Percentiles rank a stretch among this genome's conserved stretches.
Evolutionary conservation across 495 filamentous ascomycete species (phyloP).

Genomic region (Trichoderma asperelloides): DNA sequence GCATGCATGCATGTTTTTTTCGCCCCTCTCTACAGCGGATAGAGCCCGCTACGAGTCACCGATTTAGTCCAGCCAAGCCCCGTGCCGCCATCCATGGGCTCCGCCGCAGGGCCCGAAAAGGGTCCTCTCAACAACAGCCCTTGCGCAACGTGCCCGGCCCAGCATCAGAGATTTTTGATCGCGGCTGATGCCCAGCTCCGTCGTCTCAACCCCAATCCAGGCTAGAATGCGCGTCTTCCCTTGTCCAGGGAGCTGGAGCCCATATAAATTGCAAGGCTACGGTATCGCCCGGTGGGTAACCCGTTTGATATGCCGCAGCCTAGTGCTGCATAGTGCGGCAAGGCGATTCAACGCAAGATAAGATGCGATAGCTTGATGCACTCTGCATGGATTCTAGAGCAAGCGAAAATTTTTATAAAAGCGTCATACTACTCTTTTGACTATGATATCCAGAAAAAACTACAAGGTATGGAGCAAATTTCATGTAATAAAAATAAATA

Average conservation of each 20-base stretch:
- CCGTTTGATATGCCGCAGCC: neutral
- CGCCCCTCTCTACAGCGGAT: too few relatives aligned
- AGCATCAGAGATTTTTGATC: neutral
- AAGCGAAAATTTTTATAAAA: neutral
- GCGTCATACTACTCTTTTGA: neutral
- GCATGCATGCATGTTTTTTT: too few relatives aligned
- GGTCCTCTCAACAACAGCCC: neutral
- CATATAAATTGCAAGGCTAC: neutral
- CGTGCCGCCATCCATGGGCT: neutral
- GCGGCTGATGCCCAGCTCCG: neutral
- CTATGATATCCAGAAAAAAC: neutral
- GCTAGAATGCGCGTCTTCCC: neutral
- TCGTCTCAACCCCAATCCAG: neutral
- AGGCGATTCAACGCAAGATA: neutral
- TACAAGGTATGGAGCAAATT: neutral
- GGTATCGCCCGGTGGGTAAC: neutral
- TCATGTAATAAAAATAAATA: neutral
- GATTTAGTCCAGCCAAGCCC: neutral
- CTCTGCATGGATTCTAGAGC: neutral
- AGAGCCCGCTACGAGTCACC: neutral
- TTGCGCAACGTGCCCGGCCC: neutral
- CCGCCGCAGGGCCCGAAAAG: neutral
- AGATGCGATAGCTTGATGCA: neutral
- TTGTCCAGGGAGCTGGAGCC: neutral
- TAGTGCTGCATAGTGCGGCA: neutral